These are phyloP conservation scores for Camellia lanceoleosa DNA, from an alignment of 148 eudicot species.

Conservation along the genomic window DNA sequence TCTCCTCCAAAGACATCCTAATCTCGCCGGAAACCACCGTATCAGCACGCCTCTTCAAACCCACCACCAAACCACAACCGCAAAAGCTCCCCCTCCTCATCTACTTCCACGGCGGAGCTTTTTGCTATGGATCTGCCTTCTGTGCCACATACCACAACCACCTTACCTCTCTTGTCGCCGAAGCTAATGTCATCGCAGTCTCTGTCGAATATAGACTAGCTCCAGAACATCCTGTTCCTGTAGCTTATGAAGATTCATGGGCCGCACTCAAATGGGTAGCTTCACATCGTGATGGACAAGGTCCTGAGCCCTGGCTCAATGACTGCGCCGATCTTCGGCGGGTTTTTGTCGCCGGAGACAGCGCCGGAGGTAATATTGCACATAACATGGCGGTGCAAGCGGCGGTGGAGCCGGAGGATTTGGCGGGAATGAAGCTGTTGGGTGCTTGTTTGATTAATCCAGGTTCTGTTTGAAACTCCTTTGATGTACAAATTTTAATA, in stretches of 20 bases:
- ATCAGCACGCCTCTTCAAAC: slow-evolving; percentile 33
- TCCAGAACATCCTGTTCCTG: slow-evolving; percentile 5
- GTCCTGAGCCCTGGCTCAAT: slow-evolving; percentile 6
- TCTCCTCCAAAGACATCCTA: too few relatives aligned
- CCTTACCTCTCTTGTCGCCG: slow-evolving; percentile 27
- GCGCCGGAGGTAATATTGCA: slow-evolving; percentile 21
- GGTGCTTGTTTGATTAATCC: too few relatives aligned
- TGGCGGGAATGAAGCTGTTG: not conserved
- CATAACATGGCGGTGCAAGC: slow-evolving; percentile 7
- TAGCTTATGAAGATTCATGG: slow-evolving; percentile 3
- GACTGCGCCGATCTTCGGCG: not conserved
- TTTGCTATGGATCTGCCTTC: slow-evolving; percentile 35
- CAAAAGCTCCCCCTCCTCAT: slow-evolving; percentile 33
- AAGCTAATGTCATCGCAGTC: slow-evolving; percentile 5
- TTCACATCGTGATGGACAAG: not conserved
- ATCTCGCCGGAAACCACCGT: not conserved
- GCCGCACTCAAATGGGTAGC: not conserved
- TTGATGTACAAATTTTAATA: too few relatives aligned
- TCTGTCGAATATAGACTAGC: slow-evolving; percentile 8
- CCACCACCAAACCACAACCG: not conserved
- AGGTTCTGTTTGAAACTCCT: too few relatives aligned
- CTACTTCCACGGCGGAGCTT: slow-evolving; percentile 46
- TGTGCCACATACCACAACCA: slow-evolving; percentile 30
- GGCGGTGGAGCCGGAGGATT: not conserved
- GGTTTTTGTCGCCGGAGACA: slow-evolving; percentile 10